Evolutionary conservation across 1,139 yeast genomes (phyloP).

Genomic region (Candida sp.): DNA sequence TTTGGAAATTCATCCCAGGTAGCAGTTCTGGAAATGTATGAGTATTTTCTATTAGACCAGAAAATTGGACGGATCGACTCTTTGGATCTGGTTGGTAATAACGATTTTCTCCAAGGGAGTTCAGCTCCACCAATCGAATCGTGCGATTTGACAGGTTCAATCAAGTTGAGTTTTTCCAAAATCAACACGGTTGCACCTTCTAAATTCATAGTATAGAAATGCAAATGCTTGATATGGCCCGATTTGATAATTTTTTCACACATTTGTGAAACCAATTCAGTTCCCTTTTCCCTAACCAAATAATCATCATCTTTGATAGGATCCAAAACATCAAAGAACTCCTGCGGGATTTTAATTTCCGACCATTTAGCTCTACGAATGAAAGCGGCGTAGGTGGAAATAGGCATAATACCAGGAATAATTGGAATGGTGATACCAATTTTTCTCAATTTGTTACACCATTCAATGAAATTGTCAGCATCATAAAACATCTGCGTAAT

Average conservation of each 20-base stretch:
- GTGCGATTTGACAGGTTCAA: conserved; percentile 42
- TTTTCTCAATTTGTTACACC: conserved; percentile 74
- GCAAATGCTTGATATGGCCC: conserved; percentile 79
- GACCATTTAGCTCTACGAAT: conserved; percentile 96
- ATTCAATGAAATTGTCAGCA: conserved; percentile 73
- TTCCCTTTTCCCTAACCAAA: conserved; percentile 82
- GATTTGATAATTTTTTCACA: conserved; percentile 70
- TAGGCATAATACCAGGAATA: conserved; percentile 98
- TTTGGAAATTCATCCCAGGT: conserved; percentile 96
- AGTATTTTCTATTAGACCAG: conserved; percentile 93
- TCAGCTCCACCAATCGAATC: conserved; percentile 38
- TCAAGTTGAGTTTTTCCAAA: conserved; percentile 65
- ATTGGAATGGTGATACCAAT: conserved; percentile 84
- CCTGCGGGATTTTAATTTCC: conserved; percentile 72
- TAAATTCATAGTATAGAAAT: conserved; percentile 94
- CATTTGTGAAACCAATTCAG: conserved; percentile 80
- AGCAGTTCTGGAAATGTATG: conserved; percentile 86
- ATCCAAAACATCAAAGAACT: conserved; percentile 67
- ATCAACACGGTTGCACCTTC: conserved; percentile 90
- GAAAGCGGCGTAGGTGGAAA: conserved; percentile 89
- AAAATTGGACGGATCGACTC: conserved; percentile 92
- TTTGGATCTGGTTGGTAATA: conserved; percentile 75
- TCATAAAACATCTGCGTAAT: conserved; percentile 94
- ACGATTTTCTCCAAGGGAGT: conserved; percentile 88
- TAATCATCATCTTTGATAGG: conserved; percentile 91